Percentiles rank a stretch among this genome's conserved stretches.
Conservation (phyloP, 495 filamentous ascomycete genomes). For the Antarctomyces pellizariae region DNA sequence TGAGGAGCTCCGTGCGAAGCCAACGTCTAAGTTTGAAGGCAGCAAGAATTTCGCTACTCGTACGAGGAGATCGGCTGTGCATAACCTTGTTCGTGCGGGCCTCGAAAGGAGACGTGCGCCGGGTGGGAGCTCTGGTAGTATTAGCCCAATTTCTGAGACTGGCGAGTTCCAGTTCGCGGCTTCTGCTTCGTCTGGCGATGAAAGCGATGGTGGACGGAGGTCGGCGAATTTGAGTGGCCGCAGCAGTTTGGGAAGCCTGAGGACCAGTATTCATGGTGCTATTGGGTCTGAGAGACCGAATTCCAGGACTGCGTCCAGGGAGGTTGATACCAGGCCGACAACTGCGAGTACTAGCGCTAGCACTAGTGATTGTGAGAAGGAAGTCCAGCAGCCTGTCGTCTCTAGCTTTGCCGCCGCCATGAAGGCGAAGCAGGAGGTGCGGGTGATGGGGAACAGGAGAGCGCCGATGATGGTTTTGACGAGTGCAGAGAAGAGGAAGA, state of each 20-base stretch:
- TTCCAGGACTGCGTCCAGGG: constrained; percentile 27
- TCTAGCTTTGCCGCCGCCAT: constrained; percentile 33
- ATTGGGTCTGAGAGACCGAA: constrained; percentile 60
- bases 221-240: constrained; percentile 60
- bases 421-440: constrained; percentile 25
- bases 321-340: constrained; percentile 26
- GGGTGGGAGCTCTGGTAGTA: constrained; percentile 41
- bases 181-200: constrained; percentile 41
- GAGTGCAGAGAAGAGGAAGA: constrained; percentile 81
- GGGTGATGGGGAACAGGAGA: constrained; percentile 42
- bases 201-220: constrained; percentile 56
- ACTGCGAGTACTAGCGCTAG: constrained; percentile 33
- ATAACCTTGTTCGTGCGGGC: constrained; percentile 75
- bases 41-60: constrained; percentile 97
- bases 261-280: constrained; percentile 54
- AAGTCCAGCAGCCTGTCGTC: constrained; percentile 9
- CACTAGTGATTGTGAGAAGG: constrained; percentile 23
- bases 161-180: constrained; percentile 59
- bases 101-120: constrained; percentile 57
- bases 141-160: constrained; percentile 68
- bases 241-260: constrained; percentile 56
- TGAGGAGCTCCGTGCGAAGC: constrained; percentile 75
- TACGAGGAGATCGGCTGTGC: constrained; percentile 75
- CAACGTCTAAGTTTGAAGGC: constrained; percentile 82
- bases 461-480: constrained; percentile 70